phyloP scores from a whole-genome alignment of 139 green algal species.

The Tetradesmus obliquus region DNA sequence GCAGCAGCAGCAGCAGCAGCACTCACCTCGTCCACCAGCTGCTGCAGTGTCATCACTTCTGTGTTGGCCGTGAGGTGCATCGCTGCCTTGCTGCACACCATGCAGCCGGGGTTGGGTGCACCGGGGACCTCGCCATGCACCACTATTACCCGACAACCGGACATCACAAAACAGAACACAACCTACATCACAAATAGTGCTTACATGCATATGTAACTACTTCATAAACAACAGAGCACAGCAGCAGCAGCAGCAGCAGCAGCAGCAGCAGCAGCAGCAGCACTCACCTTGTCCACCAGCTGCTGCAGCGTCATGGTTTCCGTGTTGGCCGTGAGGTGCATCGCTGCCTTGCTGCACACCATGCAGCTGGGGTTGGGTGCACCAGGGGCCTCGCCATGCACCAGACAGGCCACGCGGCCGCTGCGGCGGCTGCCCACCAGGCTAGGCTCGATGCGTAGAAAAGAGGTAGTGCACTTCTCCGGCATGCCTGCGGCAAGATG shows the following conservation, averaged over 20 bases:
- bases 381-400: neutral
- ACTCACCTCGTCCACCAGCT: constrained; percentile 70
- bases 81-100: constrained; percentile 82
- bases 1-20: neutral
- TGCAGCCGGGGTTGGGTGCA: constrained; percentile 72
- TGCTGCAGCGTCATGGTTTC: constrained; percentile 65
- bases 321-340: constrained; percentile 72
- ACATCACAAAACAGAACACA: neutral
- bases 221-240: neutral
- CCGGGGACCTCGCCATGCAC: no score
- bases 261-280: neutral
- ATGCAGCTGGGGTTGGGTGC: constrained; percentile 75
- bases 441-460: constrained; percentile 39
- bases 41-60: constrained; percentile 61
- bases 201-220: no score
- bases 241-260: neutral
- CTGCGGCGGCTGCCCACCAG: constrained; percentile 8
- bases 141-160: neutral
- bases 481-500: neutral
- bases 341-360: constrained; percentile 81
- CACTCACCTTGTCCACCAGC: constrained; percentile 69
- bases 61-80: constrained; percentile 72
- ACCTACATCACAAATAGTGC: no score
- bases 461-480: constrained; percentile 10
- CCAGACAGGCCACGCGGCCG: neutral